A percentile compares a stretch with the other conserved stretches of the same genome.
Conservation (phyloP, 2,329 filamentous ascomycete species). For the Arthrobotrys musiformis region DNA sequence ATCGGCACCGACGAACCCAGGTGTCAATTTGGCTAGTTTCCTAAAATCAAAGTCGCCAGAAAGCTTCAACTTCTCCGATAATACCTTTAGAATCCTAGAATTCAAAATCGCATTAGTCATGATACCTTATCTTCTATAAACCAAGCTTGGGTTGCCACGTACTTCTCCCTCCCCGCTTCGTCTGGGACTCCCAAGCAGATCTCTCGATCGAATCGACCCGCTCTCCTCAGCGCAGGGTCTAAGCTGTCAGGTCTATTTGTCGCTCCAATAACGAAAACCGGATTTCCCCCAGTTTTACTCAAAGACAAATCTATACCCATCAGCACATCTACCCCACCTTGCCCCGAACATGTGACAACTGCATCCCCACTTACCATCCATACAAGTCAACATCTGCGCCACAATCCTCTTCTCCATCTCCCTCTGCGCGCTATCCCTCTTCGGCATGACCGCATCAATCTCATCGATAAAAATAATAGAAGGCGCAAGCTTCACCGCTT, state of each 20-base stretch:
- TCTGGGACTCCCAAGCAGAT: conserved; percentile 90
- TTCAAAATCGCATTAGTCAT: neutral
- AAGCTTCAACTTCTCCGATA: conserved; percentile 75
- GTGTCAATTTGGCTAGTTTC: conserved; percentile 81
- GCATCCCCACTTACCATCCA: conserved; percentile 70
- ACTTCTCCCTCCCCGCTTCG: conserved; percentile 75
- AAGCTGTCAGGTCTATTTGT: conserved; percentile 89
- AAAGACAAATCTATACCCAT: conserved; percentile 69
- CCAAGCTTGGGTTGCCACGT: neutral
- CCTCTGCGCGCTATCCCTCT: conserved; percentile 81
- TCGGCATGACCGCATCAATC: conserved; percentile 89
- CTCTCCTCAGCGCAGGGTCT: conserved; percentile 78
- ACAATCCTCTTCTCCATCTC: conserved; percentile 92
- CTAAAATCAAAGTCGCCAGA: conserved; percentile 77
- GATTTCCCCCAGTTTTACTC: conserved; percentile 77
- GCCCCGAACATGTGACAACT: neutral
- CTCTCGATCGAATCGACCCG: conserved; percentile 81
- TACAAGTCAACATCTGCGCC: conserved; percentile 82
- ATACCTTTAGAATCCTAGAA: conserved; percentile 73
- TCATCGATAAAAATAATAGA: conserved; percentile 93
- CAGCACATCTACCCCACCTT: neutral
- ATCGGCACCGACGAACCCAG: conserved; percentile 93
- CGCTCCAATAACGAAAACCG: conserved; percentile 88
- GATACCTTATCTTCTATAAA: neutral
- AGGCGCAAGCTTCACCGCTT: conserved; percentile 84